These are phyloP conservation scores for Primulina eburnea DNA, from an alignment of 257 asterid genomes.

Conservation along the genomic window DNA sequence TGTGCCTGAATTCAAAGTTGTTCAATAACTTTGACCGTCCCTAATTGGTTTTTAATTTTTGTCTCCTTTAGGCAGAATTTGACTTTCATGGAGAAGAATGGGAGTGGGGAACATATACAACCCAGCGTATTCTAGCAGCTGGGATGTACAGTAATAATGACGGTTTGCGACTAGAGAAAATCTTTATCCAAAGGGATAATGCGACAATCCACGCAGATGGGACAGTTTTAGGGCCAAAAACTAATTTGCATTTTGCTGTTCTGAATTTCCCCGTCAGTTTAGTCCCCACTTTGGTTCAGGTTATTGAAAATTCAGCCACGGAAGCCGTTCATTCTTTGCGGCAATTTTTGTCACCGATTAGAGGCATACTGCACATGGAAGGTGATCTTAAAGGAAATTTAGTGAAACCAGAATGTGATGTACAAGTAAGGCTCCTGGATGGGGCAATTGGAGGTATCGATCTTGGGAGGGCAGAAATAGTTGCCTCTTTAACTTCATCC, in stretches of 20 bases:
- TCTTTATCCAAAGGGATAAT: constrained; percentile 92
- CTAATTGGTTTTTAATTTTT: constrained; percentile 24
- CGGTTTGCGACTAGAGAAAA: constrained; percentile 95
- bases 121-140: constrained; percentile 94
- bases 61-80: constrained; percentile 70
- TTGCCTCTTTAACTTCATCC: constrained; percentile 89
- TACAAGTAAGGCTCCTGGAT: constrained; percentile 95
- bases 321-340: constrained; percentile 90
- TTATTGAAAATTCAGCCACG: constrained; percentile 85
- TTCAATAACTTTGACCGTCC: constrained; percentile 12
- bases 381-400: constrained; percentile 98
- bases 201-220: constrained; percentile 99
- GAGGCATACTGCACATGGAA: constrained; percentile 97
- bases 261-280: constrained; percentile 91
- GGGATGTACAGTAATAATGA: constrained; percentile 94
- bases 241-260: constrained; percentile 93
- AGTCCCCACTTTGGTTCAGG: constrained; percentile 89
- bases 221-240: constrained; percentile 88
- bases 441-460: constrained; percentile 96
- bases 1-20: background rate
- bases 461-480: constrained; percentile 95
- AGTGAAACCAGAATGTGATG: constrained; percentile 96
- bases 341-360: constrained; percentile 82
- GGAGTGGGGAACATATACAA: constrained; percentile 98
- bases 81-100: constrained; percentile 98